A percentile compares a stretch with the other conserved stretches of the same genome.
Evolutionary conservation across 1,284 basidiomycete species (phyloP).

Genomic region (Anthracocystis walkeri): DNA sequence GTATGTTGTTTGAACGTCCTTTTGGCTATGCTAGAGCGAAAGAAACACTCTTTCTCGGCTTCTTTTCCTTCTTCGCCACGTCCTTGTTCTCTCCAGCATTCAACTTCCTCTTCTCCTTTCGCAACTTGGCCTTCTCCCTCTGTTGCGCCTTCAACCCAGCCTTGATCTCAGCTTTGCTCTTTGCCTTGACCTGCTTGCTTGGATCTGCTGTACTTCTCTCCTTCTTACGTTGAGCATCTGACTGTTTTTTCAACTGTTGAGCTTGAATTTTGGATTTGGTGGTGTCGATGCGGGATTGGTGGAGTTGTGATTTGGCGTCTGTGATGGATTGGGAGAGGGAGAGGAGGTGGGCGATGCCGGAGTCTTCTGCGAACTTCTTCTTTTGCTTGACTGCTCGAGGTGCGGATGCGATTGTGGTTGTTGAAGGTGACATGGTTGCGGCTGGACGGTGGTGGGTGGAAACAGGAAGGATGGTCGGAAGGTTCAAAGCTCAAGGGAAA

Average conservation of each 20-base stretch:
- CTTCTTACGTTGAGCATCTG: slow-evolving; percentile 6
- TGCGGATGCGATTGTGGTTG: neutral
- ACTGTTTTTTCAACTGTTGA: slow-evolving; percentile 13
- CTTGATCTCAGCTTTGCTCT: slow-evolving; percentile 49
- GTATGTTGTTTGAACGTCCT: neutral
- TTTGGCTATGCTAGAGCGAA: slow-evolving; percentile 21
- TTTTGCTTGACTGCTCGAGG: slow-evolving; percentile 16
- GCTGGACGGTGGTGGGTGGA: neutral
- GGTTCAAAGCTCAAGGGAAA: neutral
- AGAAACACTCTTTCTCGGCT: slow-evolving; percentile 36
- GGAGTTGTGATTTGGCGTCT: slow-evolving; percentile 12
- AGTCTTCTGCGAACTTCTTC: slow-evolving; percentile 37
- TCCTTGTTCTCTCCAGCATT: neutral
- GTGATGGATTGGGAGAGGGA: slow-evolving; percentile 42
- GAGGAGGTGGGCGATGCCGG: slow-evolving; percentile 39
- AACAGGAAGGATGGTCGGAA: neutral
- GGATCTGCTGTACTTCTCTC: neutral
- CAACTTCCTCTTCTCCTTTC: slow-evolving; percentile 30
- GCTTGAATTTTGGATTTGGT: slow-evolving; percentile 27
- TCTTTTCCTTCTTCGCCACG: neutral
- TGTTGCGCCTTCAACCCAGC: slow-evolving; percentile 25
- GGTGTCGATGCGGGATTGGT: slow-evolving; percentile 14
- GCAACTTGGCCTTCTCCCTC: slow-evolving; percentile 28
- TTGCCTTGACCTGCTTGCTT: slow-evolving; percentile 1
- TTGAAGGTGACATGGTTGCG: neutral